Evolutionary conservation across 768 basidiomycete species (phyloP).

Genomic region (Megacollybia marginata): DNA sequence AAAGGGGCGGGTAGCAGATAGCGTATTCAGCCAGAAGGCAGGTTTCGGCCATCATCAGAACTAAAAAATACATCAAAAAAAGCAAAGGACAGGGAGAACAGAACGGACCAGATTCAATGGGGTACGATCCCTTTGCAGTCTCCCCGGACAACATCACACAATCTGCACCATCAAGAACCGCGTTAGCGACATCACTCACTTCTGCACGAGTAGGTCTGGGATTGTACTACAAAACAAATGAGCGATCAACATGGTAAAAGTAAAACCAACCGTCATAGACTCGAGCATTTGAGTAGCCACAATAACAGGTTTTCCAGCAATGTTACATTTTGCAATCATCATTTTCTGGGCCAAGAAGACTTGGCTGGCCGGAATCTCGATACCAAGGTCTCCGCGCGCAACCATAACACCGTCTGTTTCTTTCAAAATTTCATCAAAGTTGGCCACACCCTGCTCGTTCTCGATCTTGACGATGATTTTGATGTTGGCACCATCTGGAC

Average conservation of each 20-base stretch:
- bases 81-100: background rate
- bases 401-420: conserved; percentile 99
- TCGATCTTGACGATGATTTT: conserved; percentile 99
- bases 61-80: conserved; percentile 27
- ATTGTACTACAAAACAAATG: conserved; percentile 61
- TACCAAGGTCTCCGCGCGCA: conserved; percentile 97
- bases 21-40: conserved; percentile 94
- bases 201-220: conserved; percentile 98
- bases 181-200: conserved; percentile 98
- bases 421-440: conserved; percentile 97
- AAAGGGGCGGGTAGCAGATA: conserved; percentile 91
- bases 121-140: conserved; percentile 97
- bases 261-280: conserved; percentile 24
- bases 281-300: conserved; percentile 99
- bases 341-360: conserved; percentile 99
- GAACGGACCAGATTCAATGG: conserved; percentile 80
- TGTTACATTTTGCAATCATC: conserved; percentile 99
- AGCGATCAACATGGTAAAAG: conserved; percentile 7
- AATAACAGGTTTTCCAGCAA: conserved; percentile 95
- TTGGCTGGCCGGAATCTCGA: conserved; percentile 98
- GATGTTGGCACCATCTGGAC: conserved; percentile 90
- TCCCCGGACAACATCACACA: conserved; percentile 99
- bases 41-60: conserved; percentile 99
- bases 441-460: conserved; percentile 97
- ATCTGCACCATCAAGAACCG: conserved; percentile 96